Conservation (phyloP, 139 green algal species). For the Zygnema cylindricum region DNA sequence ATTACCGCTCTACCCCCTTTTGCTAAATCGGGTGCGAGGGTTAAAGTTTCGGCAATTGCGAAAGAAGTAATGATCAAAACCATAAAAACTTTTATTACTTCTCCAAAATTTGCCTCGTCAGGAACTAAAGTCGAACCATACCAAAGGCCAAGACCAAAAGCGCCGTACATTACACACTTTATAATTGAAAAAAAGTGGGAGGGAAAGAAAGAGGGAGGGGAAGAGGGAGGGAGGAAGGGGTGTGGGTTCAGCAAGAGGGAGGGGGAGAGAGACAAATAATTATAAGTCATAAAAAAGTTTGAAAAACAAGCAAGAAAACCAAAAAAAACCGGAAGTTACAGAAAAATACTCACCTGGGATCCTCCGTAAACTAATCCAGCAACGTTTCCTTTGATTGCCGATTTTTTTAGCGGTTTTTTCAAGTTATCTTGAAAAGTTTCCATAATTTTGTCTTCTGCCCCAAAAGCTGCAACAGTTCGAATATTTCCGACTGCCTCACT, state of each 20-base stretch:
- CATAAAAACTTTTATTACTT: no score
- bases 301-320: no score
- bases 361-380: constrained; percentile 36
- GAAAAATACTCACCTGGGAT: no score
- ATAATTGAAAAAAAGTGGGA: no score
- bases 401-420: constrained; percentile 1
- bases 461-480: constrained; percentile 58
- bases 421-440: constrained; percentile 25
- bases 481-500: constrained; percentile 60
- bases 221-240: neutral
- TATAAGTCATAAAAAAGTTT: neutral
- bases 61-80: constrained; percentile 52
- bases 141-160: constrained; percentile 50
- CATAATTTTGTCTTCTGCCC: constrained; percentile 53
- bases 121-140: no score
- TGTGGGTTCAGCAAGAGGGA: no score
- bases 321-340: neutral
- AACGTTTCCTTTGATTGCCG: constrained; percentile 35
- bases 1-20: constrained; percentile 40
- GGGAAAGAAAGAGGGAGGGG: constrained; percentile 14
- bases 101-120: no score
- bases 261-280: neutral
- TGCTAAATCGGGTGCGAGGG: constrained; percentile 43
- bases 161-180: constrained; percentile 57
- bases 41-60: constrained; percentile 50